Evolutionary conservation across 177 flowering plant genomes (phyloP).

Genomic region (Telopea speciosissima): DNA sequence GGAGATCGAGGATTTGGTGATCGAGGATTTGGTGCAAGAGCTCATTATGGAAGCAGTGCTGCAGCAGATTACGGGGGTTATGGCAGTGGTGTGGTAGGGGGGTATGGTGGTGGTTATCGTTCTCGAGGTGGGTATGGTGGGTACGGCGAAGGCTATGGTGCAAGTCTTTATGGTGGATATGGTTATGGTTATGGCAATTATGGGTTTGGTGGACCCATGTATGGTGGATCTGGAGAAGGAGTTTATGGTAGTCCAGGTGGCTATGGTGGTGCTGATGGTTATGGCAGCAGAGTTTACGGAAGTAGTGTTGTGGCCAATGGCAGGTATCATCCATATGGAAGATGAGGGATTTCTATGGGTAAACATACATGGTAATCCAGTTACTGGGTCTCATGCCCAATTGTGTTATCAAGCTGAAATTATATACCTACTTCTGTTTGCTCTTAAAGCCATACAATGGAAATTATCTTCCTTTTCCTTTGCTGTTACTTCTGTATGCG

Average conservation of each 20-base stretch:
- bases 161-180: constrained; percentile 26
- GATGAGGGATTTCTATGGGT: constrained; percentile 5
- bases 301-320: constrained; percentile 17
- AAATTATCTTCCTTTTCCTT: too few relatives aligned
- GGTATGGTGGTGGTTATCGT: constrained; percentile 16
- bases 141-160: constrained; percentile 28
- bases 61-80: constrained; percentile 18
- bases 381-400: not conserved
- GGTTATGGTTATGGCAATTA: constrained; percentile 30
- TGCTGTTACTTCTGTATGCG: not conserved
- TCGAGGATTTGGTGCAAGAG: constrained; percentile 10
- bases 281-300: constrained; percentile 12
- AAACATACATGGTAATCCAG: not conserved
- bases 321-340: constrained; percentile 54
- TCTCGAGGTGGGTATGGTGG: constrained; percentile 19
- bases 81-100: constrained; percentile 15
- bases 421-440: not conserved
- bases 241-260: constrained; percentile 32
- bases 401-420: not conserved
- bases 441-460: not conserved
- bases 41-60: constrained; percentile 11
- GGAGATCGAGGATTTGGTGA: constrained; percentile 9
- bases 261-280: constrained; percentile 21
- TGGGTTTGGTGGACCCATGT: constrained; percentile 42
- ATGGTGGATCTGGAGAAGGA: constrained; percentile 34